These are phyloP conservation scores for Aspergillus flavus DNA, from an alignment of 2,329 filamentous ascomycete species.

Conservation along the genomic window DNA sequence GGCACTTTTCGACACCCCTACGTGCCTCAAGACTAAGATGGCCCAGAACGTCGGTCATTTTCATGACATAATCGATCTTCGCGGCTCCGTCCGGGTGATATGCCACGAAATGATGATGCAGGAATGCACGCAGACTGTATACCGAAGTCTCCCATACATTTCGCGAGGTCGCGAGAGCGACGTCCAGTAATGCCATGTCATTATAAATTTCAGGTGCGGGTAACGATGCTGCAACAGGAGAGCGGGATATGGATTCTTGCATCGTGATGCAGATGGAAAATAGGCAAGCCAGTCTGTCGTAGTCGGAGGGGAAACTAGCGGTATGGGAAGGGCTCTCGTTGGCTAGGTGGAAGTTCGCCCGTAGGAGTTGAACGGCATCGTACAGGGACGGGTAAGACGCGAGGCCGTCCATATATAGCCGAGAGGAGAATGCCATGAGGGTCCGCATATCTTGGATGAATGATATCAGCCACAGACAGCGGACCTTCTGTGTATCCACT, in stretches of 20 bases:
- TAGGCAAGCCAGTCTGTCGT: slow-evolving; percentile 18
- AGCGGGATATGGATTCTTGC: slow-evolving; percentile 21
- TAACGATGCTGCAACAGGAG: neutral
- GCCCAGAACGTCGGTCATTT: slow-evolving; percentile 22
- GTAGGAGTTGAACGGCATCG: slow-evolving; percentile 20
- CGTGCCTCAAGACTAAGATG: slow-evolving; percentile 26
- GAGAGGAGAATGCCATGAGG: slow-evolving; percentile 24
- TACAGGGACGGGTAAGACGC: slow-evolving; percentile 17
- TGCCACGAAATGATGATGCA: slow-evolving; percentile 14
- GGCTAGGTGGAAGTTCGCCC: slow-evolving; percentile 15
- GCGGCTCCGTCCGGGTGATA: slow-evolving; percentile 10
- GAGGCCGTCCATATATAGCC: slow-evolving; percentile 17
- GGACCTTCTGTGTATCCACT: slow-evolving; percentile 28
- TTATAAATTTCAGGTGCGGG: neutral
- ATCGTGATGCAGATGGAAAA: slow-evolving; percentile 24
- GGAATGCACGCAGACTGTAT: slow-evolving; percentile 12
- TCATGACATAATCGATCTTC: slow-evolving; percentile 19
- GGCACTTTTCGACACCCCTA: slow-evolving; percentile 27
- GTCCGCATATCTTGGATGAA: slow-evolving; percentile 34
- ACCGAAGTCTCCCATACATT: slow-evolving; percentile 16
- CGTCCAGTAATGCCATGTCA: slow-evolving; percentile 11
- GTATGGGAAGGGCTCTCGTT: neutral
- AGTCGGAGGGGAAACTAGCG: slow-evolving; percentile 4
- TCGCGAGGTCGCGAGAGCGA: slow-evolving; percentile 8
- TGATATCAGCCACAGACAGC: slow-evolving; percentile 33